Percentiles rank a stretch among this genome's conserved stretches.
Evolutionary conservation across 208 protist genomes (phyloP).

Genomic region (Tritrichomonas musculus): DNA sequence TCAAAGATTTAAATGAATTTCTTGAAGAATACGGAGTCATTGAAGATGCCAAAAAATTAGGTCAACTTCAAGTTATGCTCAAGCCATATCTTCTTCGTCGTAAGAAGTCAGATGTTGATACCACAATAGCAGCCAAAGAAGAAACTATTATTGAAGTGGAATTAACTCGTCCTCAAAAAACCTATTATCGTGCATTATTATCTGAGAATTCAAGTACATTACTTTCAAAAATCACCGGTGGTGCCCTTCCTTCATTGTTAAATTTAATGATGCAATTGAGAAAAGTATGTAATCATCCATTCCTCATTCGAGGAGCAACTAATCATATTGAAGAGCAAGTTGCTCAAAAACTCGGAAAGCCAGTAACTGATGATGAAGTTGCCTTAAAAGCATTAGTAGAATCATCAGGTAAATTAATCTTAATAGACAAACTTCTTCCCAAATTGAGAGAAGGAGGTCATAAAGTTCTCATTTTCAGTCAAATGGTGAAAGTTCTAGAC

Average conservation of each 20-base stretch:
- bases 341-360: background rate
- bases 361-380: slow-evolving; percentile 36
- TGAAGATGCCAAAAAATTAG: slow-evolving; percentile 43
- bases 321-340: background rate
- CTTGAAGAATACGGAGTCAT: slow-evolving; percentile 34
- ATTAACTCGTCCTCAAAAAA: slow-evolving; percentile 58
- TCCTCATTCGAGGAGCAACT: slow-evolving; percentile 21
- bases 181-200: slow-evolving; percentile 61
- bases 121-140: slow-evolving; percentile 69
- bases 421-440: slow-evolving; percentile 64
- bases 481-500: slow-evolving; percentile 64
- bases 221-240: slow-evolving; percentile 25
- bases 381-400: slow-evolving; percentile 44
- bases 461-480: slow-evolving; percentile 83
- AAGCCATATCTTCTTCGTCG: slow-evolving; percentile 52
- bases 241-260: background rate
- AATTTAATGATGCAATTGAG: slow-evolving; percentile 66
- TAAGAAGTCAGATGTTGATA: slow-evolving; percentile 85
- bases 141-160: slow-evolving; percentile 61
- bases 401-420: slow-evolving; percentile 68
- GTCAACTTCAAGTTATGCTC: background rate
- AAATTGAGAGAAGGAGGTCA: slow-evolving; percentile 66
- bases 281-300: slow-evolving; percentile 78
- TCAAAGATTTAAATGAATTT: background rate
- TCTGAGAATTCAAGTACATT: slow-evolving; percentile 41